These are phyloP conservation scores for Aurinia saxatilis DNA, from an alignment of 345 rosid genomes.

Conservation along the genomic window DNA sequence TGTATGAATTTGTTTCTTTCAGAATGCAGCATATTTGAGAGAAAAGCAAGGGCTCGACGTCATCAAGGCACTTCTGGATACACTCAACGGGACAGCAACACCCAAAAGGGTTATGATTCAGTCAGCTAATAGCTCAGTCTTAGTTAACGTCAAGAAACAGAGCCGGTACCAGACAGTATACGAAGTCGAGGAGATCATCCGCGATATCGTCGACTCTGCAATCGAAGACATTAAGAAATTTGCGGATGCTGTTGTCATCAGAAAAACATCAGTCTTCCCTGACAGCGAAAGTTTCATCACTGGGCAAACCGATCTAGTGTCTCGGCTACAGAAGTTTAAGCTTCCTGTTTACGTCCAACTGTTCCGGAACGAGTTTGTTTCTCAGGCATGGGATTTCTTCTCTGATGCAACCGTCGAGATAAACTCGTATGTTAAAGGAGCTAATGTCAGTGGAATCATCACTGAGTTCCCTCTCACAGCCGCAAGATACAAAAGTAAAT, in stretches of 20 bases:
- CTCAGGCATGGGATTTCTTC: conserved; percentile 94
- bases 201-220: conserved; percentile 40
- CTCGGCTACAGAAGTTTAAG: conserved; percentile 35
- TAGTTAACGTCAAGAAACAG: conserved; percentile 49
- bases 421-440: conserved; percentile 36
- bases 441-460: conserved; percentile 45
- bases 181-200: conserved; percentile 49
- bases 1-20: conserved; percentile 24
- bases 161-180: conserved; percentile 54
- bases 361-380: conserved; percentile 74
- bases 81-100: conserved; percentile 39
- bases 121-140: conserved; percentile 71
- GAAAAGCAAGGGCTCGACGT: conserved; percentile 44
- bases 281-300: conserved; percentile 26
- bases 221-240: conserved; percentile 56
- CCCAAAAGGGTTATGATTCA: conserved; percentile 65
- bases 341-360: conserved; percentile 59
- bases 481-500: conserved; percentile 74
- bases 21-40: conserved; percentile 74
- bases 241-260: conserved; percentile 62
- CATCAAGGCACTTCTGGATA: conserved; percentile 42
- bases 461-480: conserved; percentile 82
- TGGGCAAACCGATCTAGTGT: conserved; percentile 40
- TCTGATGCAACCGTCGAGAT: conserved; percentile 74
- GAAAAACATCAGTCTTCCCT: conserved; percentile 53